phyloP scores from a whole-genome alignment of 2,329 filamentous ascomycete species.

The Colletotrichum zoysiae region DNA sequence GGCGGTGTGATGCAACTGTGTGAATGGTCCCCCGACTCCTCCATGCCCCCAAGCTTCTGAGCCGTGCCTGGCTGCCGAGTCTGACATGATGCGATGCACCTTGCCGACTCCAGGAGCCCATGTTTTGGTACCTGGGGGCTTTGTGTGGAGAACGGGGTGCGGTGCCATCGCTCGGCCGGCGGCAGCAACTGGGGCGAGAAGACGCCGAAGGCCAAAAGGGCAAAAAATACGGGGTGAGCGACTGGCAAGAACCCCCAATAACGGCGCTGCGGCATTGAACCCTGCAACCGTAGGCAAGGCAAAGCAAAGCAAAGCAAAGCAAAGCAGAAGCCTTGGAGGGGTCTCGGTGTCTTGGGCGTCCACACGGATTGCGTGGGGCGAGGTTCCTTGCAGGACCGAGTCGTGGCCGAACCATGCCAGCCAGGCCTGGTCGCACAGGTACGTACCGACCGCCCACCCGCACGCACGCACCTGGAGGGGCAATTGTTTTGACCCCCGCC shows the following conservation, averaged over 20 bases:
- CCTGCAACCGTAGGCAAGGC: constrained; percentile 27
- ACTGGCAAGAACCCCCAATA: constrained; percentile 29
- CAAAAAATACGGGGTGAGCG: neutral
- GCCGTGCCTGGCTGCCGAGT: constrained; percentile 20
- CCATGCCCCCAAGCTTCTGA: constrained; percentile 6
- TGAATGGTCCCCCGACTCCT: neutral
- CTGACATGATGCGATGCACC: constrained; percentile 35
- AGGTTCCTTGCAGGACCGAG: constrained; percentile 36
- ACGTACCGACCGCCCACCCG: constrained; percentile 27
- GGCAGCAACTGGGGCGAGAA: constrained; percentile 9
- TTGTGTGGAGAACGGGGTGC: constrained; percentile 6
- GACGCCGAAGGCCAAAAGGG: constrained; percentile 18
- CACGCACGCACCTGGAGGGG: constrained; percentile 35
- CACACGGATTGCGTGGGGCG: constrained; percentile 16
- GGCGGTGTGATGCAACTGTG: constrained; percentile 10
- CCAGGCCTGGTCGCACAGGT: constrained; percentile 22
- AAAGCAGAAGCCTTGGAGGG: constrained; percentile 13
- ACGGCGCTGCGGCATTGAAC: constrained; percentile 30
- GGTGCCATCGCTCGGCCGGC: constrained; percentile 21
- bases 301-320: neutral
- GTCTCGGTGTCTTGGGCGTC: neutral
- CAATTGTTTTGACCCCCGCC: constrained; percentile 38
- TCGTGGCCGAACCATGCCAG: constrained; percentile 30
- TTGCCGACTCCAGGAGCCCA: constrained; percentile 27
- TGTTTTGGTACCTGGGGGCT: neutral